Evolutionary conservation across 805 yeast genomes (phyloP).

Genomic region (Monosporozyma servazzii): DNA sequence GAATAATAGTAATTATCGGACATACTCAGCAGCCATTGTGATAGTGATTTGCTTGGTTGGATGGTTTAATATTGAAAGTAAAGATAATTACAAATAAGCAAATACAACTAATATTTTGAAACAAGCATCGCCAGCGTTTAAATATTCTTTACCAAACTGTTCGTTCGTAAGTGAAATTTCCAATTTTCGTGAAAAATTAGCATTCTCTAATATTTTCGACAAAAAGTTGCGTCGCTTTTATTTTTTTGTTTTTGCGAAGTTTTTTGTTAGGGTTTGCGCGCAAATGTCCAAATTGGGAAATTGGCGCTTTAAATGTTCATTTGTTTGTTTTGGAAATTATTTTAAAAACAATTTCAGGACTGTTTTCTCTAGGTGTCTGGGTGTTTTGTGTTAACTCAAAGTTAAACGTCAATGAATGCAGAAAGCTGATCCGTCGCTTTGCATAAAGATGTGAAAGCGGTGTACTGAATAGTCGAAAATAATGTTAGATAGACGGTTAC

Average conservation of each 20-base stretch:
- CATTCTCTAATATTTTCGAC: background rate
- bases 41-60: slow-evolving; percentile 15
- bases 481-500: no score
- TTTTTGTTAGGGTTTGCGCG: background rate
- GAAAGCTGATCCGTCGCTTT: no score
- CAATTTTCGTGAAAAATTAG: background rate
- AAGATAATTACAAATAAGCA: background rate
- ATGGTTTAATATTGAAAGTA: background rate
- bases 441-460: no score
- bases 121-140: background rate
- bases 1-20: slow-evolving; percentile 5
- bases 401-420: no score
- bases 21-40: slow-evolving; percentile 34
- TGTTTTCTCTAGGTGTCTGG: background rate
- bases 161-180: background rate
- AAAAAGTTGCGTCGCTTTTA: background rate
- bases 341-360: no score
- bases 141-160: background rate
- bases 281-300: no score
- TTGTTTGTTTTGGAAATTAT: no score
- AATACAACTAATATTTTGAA: background rate
- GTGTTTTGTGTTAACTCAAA: no score
- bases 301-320: no score
- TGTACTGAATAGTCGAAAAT: no score
- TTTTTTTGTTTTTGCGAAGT: background rate